phyloP scores from a whole-genome alignment of 2,329 filamentous ascomycete species.

The Fusarium nisikadoi region DNA sequence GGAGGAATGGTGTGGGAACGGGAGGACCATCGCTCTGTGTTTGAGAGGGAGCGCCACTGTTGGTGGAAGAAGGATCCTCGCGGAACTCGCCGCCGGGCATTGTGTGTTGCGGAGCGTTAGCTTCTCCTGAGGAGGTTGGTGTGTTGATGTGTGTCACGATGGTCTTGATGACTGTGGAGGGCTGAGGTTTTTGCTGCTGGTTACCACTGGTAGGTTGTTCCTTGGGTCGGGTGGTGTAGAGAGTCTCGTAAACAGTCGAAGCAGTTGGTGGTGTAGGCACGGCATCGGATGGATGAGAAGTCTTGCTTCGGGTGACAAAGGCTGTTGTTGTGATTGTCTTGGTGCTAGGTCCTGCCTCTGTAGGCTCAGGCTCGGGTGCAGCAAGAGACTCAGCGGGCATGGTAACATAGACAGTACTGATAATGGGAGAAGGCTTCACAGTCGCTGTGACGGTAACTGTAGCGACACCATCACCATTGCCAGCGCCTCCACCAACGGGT shows the following conservation, averaged over 20 bases:
- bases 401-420: slow-evolving; percentile 52
- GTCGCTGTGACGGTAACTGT: slow-evolving; percentile 53
- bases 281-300: slow-evolving; percentile 8
- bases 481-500: slow-evolving; percentile 26
- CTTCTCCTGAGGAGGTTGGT: slow-evolving; percentile 9
- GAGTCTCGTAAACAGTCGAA: slow-evolving; percentile 36
- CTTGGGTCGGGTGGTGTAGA: slow-evolving; percentile 32
- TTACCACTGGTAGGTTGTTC: slow-evolving; percentile 11
- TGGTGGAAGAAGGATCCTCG: slow-evolving; percentile 28
- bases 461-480: slow-evolving; percentile 21
- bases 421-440: slow-evolving; percentile 52
- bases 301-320: slow-evolving; percentile 28
- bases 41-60: slow-evolving; percentile 2
- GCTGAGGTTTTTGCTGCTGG: slow-evolving; percentile 16
- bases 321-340: slow-evolving; percentile 39
- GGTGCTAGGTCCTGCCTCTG: slow-evolving; percentile 26
- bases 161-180: slow-evolving; percentile 33
- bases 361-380: slow-evolving; percentile 22
- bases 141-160: slow-evolving; percentile 31
- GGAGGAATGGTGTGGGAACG: slow-evolving; percentile 37
- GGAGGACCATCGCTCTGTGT: slow-evolving; percentile 23
- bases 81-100: slow-evolving; percentile 40
- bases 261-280: slow-evolving; percentile 16
- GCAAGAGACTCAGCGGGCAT: slow-evolving; percentile 43
- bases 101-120: slow-evolving; percentile 16